phyloP scores from a whole-genome alignment of 805 yeast genomes.

The Zygosaccharomyces siamensis region DNA sequence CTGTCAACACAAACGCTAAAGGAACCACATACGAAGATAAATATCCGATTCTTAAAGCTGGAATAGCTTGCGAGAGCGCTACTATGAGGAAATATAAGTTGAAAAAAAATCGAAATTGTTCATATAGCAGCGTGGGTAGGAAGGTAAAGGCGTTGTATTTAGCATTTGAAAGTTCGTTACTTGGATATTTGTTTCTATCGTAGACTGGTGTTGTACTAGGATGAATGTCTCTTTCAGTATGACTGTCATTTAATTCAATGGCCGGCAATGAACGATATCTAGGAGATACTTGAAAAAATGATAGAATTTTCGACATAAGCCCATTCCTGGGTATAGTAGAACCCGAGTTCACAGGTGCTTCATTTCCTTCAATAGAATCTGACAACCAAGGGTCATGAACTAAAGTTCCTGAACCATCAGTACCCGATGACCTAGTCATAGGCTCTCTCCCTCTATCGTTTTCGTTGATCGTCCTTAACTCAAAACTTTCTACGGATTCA shows the following conservation, averaged over 20 bases:
- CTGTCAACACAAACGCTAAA: conserved; percentile 81
- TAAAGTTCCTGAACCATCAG: conserved; percentile 19
- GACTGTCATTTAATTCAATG: conserved; percentile 17
- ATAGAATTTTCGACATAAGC: conserved; percentile 4
- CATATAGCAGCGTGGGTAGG: conserved; percentile 82
- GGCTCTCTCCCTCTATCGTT: conserved; percentile 9
- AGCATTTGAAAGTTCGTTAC: conserved; percentile 89
- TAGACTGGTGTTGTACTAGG: conserved; percentile 40
- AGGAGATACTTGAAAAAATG: conserved; percentile 5
- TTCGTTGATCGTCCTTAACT: conserved; percentile 25
- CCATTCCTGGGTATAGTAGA: not conserved
- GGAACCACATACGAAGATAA: conserved; percentile 91
- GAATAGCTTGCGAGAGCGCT: conserved; percentile 88
- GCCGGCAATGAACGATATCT: conserved; percentile 12
- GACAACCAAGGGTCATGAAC: conserved; percentile 10
- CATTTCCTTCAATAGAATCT: not conserved
- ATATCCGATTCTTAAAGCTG: conserved; percentile 88
- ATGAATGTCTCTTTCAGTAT: conserved; percentile 39
- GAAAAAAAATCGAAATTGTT: conserved; percentile 95
- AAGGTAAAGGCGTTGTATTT: conserved; percentile 86
- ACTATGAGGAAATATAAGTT: conserved; percentile 87
- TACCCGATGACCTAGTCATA: conserved; percentile 16
- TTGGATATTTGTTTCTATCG: conserved; percentile 40
- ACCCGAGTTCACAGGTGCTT: not conserved
- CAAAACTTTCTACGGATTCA: conserved; percentile 27